Evolutionary conservation across 2,329 filamentous ascomycete genomes (phyloP), one percentile per base, ranked within the genome.

Genomic region (Diplodia intermedia): DNA sequence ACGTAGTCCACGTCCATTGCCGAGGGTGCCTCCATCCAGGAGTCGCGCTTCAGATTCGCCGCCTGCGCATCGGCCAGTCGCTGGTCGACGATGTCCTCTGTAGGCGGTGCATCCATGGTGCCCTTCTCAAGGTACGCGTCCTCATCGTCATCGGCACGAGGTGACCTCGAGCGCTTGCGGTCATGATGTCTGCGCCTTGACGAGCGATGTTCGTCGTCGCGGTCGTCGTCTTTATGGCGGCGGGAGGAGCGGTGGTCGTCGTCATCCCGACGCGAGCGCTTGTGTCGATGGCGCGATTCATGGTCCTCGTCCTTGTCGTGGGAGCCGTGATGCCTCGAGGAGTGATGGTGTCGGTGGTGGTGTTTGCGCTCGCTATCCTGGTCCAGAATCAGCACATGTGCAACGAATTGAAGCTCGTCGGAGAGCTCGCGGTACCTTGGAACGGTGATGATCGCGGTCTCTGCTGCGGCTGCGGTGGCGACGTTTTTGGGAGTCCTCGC

Each of bases 1-100:
- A 93, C 85, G 77, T 97, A 97, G 75, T 98, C 94, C 68, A 98
- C 84, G 65, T 94, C 90, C 43, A 97, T 81, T 0, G 90, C 88
- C 0, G 91, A 92, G 0, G 94, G 93, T 0, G 90, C 90, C 69
- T 93, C 90, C 95, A 99, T 99, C 94, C 96, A 99, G 0, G 91
- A 88, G 78, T 98, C 95, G 71, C 96, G 88, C 72, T 89, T 86
- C 38, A 89, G 74, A 1, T 79, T 69, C 75, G 78, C 71, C 70
- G 73, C 70, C 20, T 75, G 74, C 23, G 78, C 72, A 66, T 79
- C 75, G 66, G 80, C 76, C 15, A 81, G 75, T 69, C 79, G 76
- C 40, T 79, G 74, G 66, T 83, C 82, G n/a, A 83, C 71, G 6
- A 78, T 75, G n/a, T 81, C 77, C 53, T 82, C 80, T n/a, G 77